Evolutionary conservation across 331 rosid species (phyloP), one percentile per base, ranked within the genome.

Genomic region (Spiraea crenata): DNA sequence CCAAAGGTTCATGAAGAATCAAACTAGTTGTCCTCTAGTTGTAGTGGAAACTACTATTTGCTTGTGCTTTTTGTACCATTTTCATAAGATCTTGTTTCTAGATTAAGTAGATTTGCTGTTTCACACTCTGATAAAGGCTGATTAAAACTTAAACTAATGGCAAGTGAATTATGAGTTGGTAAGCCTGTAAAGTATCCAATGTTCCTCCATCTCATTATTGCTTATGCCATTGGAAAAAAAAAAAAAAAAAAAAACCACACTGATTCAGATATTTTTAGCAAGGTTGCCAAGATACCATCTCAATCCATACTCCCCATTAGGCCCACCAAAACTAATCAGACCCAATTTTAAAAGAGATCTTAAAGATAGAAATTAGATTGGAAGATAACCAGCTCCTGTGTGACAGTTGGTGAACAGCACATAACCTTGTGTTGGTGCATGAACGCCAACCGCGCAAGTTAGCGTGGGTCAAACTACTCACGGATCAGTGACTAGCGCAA

Each of bases 341-440:
- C 2, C 7, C 9, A 6, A 42, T 42, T 42, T 42, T 42, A 42
- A 42, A 4, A 4, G 1, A 42, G 46, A 42, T 3, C 9, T 6
- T 42, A 42, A 42, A 41, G 9, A 42, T 42, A 9, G 9, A 4
- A 42, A 5, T 42, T 3, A 42, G 7, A 42, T 6, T 5, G 9
- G 9, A 4, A 42, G 7, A 42, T 41, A 42, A 42, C 7, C 9
- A 42, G 46, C 46, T 42, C 9, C 5, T 42, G 9, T 42, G 46
- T 62, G 49, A 14, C 67, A 62, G 16, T 44, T 40, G 66, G 35
- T 44, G 8, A 40, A 38, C 66, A 61, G 66, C 35, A 61, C 49
- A 61, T 61, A 39, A 38, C 34, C 38, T 6, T 15, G 9, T 4
- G 0, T 39, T 10, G 9, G 9, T 42, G 46, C 46, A 42, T 42